A percentile compares a stretch with the other conserved stretches of the same genome.
These are phyloP conservation scores for Saccharomycopsis sp. DNA, from an alignment of 805 yeast species.

Conservation along the genomic window DNA sequence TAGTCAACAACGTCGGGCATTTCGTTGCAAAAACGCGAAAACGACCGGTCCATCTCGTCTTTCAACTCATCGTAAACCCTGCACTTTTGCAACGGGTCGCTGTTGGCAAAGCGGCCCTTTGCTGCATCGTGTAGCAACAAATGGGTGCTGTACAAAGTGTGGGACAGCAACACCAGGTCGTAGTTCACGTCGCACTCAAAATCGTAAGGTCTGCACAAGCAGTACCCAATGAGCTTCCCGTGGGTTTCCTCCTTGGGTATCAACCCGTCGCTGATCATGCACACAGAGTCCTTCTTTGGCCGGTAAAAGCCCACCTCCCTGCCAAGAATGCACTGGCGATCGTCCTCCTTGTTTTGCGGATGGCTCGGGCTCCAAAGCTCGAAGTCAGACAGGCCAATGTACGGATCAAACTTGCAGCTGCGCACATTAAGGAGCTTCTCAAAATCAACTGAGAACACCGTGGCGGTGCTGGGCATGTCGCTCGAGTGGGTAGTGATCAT, in stretches of 20 bases:
- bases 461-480: conserved; percentile 23
- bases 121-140: no score
- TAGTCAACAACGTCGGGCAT: conserved; percentile 50
- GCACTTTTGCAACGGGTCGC: no score
- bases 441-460: conserved; percentile 50
- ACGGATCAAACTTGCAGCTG: conserved; percentile 14
- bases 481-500: conserved; percentile 39
- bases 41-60: conserved; percentile 58
- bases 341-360: conserved; percentile 30
- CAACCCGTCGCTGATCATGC: conserved; percentile 47
- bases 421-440: conserved; percentile 31
- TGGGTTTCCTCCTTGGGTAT: conserved; percentile 2
- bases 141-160: no score
- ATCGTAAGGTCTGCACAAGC: conserved; percentile 76
- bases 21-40: conserved; percentile 46
- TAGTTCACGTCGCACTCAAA: conserved; percentile 92
- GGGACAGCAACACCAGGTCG: no score
- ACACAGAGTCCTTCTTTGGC: conserved; percentile 46
- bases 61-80: conserved; percentile 71
- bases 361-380: conserved; percentile 55
- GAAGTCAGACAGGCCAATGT: conserved; percentile 38
- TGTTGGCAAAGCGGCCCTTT: conserved; percentile 38
- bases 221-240: conserved; percentile 43
- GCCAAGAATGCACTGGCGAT: conserved; percentile 53
- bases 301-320: conserved; percentile 52